Conservation (phyloP, 164 flowering plant species). For the Vitis amurensis region DNA sequence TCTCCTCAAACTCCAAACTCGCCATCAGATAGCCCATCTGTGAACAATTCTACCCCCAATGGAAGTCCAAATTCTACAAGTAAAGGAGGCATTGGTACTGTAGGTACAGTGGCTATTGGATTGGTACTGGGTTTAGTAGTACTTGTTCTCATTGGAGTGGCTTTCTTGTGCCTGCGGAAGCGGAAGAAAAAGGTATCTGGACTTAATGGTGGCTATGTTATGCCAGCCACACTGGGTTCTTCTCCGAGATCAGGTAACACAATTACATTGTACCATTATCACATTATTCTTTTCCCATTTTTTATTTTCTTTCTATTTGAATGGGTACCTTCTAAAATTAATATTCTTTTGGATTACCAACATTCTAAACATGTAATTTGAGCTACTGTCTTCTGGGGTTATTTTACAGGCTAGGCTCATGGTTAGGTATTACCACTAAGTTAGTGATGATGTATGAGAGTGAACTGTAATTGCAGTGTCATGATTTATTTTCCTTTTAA, state of each 20-base stretch:
- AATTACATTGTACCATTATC: not conserved
- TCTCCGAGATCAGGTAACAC: conserved; percentile 57
- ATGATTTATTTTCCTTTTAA: too few relatives aligned
- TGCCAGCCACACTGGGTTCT: conserved; percentile 51
- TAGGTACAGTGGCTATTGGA: conserved; percentile 36
- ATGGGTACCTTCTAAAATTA: too few relatives aligned
- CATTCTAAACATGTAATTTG: too few relatives aligned
- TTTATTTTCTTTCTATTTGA: too few relatives aligned
- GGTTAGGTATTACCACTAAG: too few relatives aligned
- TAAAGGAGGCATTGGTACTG: conserved; percentile 32
- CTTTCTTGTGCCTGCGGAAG: conserved; percentile 39
- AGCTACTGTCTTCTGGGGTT: too few relatives aligned
- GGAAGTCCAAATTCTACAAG: conserved; percentile 20
- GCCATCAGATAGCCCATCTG: conserved; percentile 13
- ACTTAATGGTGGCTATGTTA: conserved; percentile 39
- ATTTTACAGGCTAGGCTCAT: too few relatives aligned
- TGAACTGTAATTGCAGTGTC: too few relatives aligned
- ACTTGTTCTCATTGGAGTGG: conserved; percentile 43
- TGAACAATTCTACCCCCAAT: conserved; percentile 11
- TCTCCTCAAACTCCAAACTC: conserved; percentile 8
- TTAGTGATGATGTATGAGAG: too few relatives aligned
- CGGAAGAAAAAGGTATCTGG: conserved; percentile 43
- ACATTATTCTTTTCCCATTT: not conserved
- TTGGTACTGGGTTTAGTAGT: conserved; percentile 27
- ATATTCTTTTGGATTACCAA: too few relatives aligned